phyloP scores from a whole-genome alignment of 2,329 filamentous ascomycete species.

The Endothia cerciana region DNA sequence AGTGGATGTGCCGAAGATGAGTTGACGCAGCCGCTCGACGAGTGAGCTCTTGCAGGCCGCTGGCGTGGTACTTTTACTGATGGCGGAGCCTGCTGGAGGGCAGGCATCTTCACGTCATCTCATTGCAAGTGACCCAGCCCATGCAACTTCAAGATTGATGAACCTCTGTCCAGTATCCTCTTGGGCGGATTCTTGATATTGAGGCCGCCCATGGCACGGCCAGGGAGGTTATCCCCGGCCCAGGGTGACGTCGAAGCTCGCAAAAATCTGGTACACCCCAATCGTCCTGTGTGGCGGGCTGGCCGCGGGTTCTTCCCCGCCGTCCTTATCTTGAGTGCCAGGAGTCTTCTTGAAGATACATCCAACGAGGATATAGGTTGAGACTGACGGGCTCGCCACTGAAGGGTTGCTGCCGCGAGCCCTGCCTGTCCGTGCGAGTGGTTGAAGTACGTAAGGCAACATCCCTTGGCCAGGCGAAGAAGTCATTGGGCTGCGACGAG shows the following conservation, averaged over 20 bases:
- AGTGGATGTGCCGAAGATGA: constrained; percentile 8
- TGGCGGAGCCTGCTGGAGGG: not conserved
- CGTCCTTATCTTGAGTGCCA: not conserved
- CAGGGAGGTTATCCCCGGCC: not conserved
- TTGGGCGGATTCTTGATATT: not conserved
- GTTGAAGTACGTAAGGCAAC: not conserved
- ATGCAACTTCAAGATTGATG: too few relatives aligned
- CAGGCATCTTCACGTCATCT: constrained; percentile 14
- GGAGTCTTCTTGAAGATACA: not conserved
- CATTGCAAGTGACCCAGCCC: not conserved
- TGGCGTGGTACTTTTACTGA: constrained; percentile 9
- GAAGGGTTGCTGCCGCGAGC: not conserved
- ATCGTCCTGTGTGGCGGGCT: not conserved
- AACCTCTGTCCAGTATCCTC: not conserved
- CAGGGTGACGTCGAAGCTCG: constrained; percentile 1
- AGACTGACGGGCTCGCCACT: not conserved
- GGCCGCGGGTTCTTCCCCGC: not conserved
- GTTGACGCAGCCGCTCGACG: not conserved
- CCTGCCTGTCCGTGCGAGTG: not conserved
- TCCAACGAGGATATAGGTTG: not conserved
- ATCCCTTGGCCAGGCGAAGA: not conserved
- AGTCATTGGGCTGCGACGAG: not conserved
- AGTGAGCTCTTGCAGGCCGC: constrained; percentile 4
- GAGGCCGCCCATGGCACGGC: constrained; percentile 4
- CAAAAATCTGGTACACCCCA: not conserved